phyloP scores from a whole-genome alignment of 257 asterid species.

The Solanum tacnaense region DNA sequence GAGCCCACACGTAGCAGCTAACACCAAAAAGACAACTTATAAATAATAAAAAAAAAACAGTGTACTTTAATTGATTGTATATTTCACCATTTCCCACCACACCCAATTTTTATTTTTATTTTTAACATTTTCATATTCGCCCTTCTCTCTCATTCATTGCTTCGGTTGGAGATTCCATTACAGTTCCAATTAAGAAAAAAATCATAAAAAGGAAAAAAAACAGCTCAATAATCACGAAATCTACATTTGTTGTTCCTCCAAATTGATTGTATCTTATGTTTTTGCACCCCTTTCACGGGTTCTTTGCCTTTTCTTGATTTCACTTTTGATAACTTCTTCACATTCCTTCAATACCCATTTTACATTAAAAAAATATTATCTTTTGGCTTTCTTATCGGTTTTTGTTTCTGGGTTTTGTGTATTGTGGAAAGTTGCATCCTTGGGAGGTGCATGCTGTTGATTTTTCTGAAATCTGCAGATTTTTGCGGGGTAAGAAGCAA shows the following conservation, averaged over 20 bases:
- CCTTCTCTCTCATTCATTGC: neutral
- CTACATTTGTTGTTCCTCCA: neutral
- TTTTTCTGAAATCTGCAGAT: neutral
- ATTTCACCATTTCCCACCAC: neutral
- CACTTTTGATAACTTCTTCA: neutral
- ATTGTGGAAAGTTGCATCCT: neutral
- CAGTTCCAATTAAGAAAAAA: neutral
- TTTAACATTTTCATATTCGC: neutral
- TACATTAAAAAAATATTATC: neutral
- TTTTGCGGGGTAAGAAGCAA: neutral
- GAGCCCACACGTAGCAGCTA: neutral
- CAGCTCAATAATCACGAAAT: neutral
- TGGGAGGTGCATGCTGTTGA: neutral
- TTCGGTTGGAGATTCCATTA: constrained; percentile 1
- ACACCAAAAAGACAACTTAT: neutral
- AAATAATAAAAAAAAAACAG: neutral
- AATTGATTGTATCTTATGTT: neutral
- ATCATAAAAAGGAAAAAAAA: neutral
- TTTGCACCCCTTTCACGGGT: neutral
- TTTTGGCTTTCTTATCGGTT: neutral
- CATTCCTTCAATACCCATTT: neutral
- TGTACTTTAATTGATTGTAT: neutral
- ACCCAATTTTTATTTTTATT: neutral
- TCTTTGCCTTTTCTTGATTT: neutral
- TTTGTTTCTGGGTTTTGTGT: neutral